phyloP scores from a whole-genome alignment of 306 rosid genomes.

The Quercus dentata region DNA sequence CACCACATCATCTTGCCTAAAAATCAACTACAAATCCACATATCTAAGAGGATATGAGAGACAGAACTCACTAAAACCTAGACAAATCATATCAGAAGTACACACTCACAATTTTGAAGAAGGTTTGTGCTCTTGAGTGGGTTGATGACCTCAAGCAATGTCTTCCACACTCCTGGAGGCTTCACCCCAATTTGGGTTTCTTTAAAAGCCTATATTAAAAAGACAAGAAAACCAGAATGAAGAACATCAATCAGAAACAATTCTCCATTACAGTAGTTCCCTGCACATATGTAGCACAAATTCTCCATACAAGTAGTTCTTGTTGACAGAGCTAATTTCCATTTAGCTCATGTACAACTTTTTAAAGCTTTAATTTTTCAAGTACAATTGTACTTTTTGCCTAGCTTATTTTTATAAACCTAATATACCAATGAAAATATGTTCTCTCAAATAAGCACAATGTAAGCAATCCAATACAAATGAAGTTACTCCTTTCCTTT shows the following conservation, averaged over 20 bases:
- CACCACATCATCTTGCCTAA: background rate
- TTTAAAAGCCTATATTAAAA: constrained; percentile 59
- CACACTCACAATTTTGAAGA: constrained; percentile 52
- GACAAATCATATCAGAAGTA: background rate
- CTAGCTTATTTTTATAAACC: no score
- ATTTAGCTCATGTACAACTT: no score
- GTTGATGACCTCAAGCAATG: constrained; percentile 60
- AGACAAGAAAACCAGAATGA: background rate
- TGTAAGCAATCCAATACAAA: no score
- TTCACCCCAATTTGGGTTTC: constrained; percentile 43
- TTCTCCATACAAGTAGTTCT: no score
- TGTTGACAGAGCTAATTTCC: no score
- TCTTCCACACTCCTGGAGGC: constrained; percentile 82
- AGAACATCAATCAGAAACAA: background rate
- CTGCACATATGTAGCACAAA: no score
- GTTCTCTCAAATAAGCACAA: background rate
- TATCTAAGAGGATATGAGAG: background rate
- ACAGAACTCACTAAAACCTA: constrained; percentile 18
- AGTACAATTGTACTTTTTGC: no score
- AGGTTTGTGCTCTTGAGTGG: constrained; percentile 43
- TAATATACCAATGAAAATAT: background rate
- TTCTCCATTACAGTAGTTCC: background rate
- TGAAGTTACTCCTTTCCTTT: background rate
- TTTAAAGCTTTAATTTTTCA: no score
- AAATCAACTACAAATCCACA: background rate